A percentile compares a stretch with the other conserved stretches of the same genome.
Evolutionary conservation across 2,329 filamentous ascomycete genomes (phyloP).

Genomic region (Phaeosphaeria sp.): DNA sequence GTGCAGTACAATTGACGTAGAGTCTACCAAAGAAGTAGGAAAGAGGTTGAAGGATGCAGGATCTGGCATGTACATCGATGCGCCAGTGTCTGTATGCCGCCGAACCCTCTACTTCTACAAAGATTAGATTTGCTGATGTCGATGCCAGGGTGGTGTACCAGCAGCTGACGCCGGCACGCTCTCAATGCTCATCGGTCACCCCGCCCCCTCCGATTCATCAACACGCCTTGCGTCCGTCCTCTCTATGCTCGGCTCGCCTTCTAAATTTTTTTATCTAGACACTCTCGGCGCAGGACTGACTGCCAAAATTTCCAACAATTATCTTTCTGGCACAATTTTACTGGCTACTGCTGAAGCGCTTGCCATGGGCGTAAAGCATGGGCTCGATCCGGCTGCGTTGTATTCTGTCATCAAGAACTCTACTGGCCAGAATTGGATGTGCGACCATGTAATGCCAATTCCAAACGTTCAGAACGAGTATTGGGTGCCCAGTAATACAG

Average conservation of each 20-base stretch:
- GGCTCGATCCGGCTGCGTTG: slow-evolving; percentile 33
- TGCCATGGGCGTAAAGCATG: slow-evolving; percentile 38
- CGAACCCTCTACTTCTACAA: neutral
- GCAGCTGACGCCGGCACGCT: slow-evolving; percentile 36
- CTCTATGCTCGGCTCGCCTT: slow-evolving; percentile 30
- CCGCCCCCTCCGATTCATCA: slow-evolving; percentile 13
- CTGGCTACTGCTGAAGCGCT: slow-evolving; percentile 43
- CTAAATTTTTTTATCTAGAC: slow-evolving; percentile 39
- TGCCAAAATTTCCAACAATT: slow-evolving; percentile 45
- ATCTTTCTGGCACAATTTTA: slow-evolving; percentile 38
- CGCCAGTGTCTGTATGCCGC: slow-evolving; percentile 36
- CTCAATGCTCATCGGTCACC: slow-evolving; percentile 35
- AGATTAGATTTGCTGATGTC: neutral
- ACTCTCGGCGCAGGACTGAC: slow-evolving; percentile 37
- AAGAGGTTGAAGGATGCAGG: slow-evolving; percentile 15
- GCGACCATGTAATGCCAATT: slow-evolving; percentile 42
- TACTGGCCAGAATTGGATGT: slow-evolving; percentile 44
- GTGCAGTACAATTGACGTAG: slow-evolving; percentile 43
- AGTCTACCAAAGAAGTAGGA: slow-evolving; percentile 34
- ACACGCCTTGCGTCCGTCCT: slow-evolving; percentile 22
- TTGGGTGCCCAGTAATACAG: slow-evolving; percentile 42
- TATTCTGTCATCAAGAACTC: slow-evolving; percentile 39
- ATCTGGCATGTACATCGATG: slow-evolving; percentile 35
- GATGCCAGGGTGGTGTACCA: slow-evolving; percentile 36
- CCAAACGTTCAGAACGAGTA: slow-evolving; percentile 36